A percentile compares a stretch with the other conserved stretches of the same genome.
Conservation (phyloP, 2,329 filamentous ascomycete species). For the Trichoderma koningiopsis region DNA sequence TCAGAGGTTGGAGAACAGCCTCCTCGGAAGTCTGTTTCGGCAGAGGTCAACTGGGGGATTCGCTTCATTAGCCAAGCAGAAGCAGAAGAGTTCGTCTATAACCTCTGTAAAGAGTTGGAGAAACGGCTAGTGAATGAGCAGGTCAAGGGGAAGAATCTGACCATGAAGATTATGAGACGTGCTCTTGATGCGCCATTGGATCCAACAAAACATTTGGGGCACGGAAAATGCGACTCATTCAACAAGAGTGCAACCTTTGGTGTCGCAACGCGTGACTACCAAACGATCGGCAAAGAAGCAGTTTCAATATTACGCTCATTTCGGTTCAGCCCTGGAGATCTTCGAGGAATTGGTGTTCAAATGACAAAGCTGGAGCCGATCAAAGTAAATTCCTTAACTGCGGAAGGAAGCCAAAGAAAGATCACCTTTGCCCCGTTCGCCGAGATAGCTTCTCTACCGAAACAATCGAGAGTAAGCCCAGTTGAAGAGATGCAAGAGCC, state of each 20-base stretch:
- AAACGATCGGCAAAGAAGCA: slow-evolving; percentile 76
- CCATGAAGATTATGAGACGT: slow-evolving; percentile 92
- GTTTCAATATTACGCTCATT: slow-evolving; percentile 81
- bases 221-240: slow-evolving; percentile 92
- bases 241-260: slow-evolving; percentile 86
- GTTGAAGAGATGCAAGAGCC: slow-evolving; percentile 54
- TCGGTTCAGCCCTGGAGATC: slow-evolving; percentile 83
- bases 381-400: slow-evolving; percentile 58
- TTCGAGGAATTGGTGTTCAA: slow-evolving; percentile 90
- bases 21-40: slow-evolving; percentile 89
- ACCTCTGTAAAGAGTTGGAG: slow-evolving; percentile 82
- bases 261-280: slow-evolving; percentile 75
- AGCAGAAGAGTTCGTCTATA: slow-evolving; percentile 87
- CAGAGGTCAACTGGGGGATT: slow-evolving; percentile 98
- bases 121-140: slow-evolving; percentile 78
- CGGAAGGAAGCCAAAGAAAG: slow-evolving; percentile 76
- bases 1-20: slow-evolving; percentile 84
- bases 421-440: slow-evolving; percentile 68
- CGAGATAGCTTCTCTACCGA: slow-evolving; percentile 44
- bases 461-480: slow-evolving; percentile 46
- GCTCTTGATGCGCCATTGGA: slow-evolving; percentile 85
- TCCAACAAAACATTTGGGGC: slow-evolving; percentile 88
- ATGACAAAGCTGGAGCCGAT: slow-evolving; percentile 89
- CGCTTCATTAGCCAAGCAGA: slow-evolving; percentile 91
- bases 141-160: slow-evolving; percentile 85